Conservation (phyloP, 352 stramenopile genomes). For the Discostella stelligera region DNA sequence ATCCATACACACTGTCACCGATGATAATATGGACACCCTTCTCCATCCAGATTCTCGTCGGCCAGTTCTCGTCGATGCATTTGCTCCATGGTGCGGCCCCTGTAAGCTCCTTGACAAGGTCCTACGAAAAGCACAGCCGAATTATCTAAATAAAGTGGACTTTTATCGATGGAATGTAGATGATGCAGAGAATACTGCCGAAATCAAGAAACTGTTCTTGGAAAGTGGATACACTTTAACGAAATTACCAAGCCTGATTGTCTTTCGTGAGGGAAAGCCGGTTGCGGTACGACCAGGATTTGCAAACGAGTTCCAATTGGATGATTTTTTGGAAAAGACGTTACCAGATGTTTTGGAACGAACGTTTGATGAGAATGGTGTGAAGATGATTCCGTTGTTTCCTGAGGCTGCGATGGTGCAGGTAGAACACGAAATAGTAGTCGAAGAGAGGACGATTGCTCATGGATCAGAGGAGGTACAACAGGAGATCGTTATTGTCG, state of each 20-base stretch:
- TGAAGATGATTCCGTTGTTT: conserved; percentile 4
- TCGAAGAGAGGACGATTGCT: not conserved
- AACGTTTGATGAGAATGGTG: conserved; percentile 42
- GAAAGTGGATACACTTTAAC: conserved; percentile 25
- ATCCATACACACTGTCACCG: conserved; percentile 24
- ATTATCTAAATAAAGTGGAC: conserved; percentile 36
- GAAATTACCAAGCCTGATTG: conserved; percentile 38
- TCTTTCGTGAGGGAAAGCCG: conserved; percentile 27
- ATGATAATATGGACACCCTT: conserved; percentile 30
- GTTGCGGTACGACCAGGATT: conserved; percentile 37
- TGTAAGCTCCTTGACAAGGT: conserved; percentile 50
- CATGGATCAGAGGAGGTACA: not conserved
- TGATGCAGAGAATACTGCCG: conserved; percentile 30
- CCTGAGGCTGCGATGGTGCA: not conserved
- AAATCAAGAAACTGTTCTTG: conserved; percentile 28
- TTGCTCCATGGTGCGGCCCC: conserved; percentile 36
- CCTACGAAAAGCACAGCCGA: conserved; percentile 34
- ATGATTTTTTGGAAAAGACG: conserved; percentile 40
- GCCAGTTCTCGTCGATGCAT: conserved; percentile 39
- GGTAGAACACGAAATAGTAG: not conserved
- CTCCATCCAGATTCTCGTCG: conserved; percentile 11
- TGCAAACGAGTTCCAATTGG: conserved; percentile 42
- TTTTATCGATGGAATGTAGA: conserved; percentile 44
- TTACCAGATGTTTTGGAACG: conserved; percentile 35
- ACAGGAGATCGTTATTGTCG: not conserved